A percentile compares a stretch with the other conserved stretches of the same genome.
phyloP scores from a whole-genome alignment of 495 filamentous ascomycete genomes.

The Aspergillus cavernicola region DNA sequence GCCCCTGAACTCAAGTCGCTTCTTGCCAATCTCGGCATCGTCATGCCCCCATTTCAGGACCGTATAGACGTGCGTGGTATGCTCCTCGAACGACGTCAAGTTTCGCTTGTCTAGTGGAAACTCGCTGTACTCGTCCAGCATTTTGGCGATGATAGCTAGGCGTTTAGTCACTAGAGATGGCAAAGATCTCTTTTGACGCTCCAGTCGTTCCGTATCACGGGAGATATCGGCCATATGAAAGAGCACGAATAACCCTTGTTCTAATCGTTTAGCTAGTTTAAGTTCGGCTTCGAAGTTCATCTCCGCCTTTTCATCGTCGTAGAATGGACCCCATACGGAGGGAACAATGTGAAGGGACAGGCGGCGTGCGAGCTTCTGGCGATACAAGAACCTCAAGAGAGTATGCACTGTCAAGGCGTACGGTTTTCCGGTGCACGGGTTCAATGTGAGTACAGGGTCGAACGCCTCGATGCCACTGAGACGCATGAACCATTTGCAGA shows the following conservation, averaged over 20 bases:
- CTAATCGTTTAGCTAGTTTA: slow-evolving; percentile 22
- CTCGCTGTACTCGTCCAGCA: slow-evolving; percentile 23
- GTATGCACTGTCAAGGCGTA: slow-evolving; percentile 22
- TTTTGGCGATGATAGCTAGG: slow-evolving; percentile 13
- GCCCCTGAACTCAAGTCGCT: slow-evolving; percentile 21
- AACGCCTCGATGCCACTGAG: slow-evolving; percentile 18
- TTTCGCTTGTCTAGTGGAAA: slow-evolving; percentile 14
- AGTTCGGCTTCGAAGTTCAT: slow-evolving; percentile 28
- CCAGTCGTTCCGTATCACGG: slow-evolving; percentile 14
- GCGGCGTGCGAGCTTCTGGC: slow-evolving; percentile 19
- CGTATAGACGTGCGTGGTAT: slow-evolving; percentile 21
- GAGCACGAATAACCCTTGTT: slow-evolving; percentile 26
- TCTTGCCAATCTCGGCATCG: slow-evolving; percentile 27
- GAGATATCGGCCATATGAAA: slow-evolving; percentile 33
- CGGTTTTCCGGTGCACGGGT: slow-evolving; percentile 21
- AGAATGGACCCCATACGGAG: slow-evolving; percentile 28
- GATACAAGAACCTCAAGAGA: slow-evolving; percentile 20
- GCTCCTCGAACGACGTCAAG: slow-evolving; percentile 13
- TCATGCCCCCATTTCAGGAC: slow-evolving; percentile 23
- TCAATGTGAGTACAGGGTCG: slow-evolving; percentile 23
- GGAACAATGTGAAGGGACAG: slow-evolving; percentile 26
- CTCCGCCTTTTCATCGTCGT: slow-evolving; percentile 19
- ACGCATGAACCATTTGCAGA: slow-evolving; percentile 29
- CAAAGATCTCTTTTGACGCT: slow-evolving; percentile 1
- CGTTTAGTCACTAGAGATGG: slow-evolving; percentile 14